These are phyloP conservation scores for Cladosporium velox DNA, from an alignment of 2,329 filamentous ascomycete genomes.

Conservation along the genomic window DNA sequence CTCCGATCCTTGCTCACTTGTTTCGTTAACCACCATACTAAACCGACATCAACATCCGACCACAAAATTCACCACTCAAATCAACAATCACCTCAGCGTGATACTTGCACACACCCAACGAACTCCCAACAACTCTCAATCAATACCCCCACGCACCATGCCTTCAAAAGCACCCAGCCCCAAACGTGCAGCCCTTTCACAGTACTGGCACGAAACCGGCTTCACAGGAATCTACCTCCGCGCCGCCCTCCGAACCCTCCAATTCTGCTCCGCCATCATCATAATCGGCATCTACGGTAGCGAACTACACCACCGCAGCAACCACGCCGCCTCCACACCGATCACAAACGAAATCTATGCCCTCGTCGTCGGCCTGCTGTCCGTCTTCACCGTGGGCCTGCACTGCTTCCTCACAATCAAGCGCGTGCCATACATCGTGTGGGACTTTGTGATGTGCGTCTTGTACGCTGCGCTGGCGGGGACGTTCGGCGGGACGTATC, in stretches of 20 bases:
- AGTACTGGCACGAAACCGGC: constrained; percentile 11
- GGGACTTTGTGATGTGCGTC: constrained; percentile 8
- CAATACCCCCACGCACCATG: background rate
- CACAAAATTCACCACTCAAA: background rate
- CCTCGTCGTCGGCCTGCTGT: constrained; percentile 11
- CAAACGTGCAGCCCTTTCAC: background rate
- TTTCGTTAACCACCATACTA: background rate
- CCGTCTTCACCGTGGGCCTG: background rate
- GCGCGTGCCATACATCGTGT: constrained; percentile 1
- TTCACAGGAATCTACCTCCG: background rate
- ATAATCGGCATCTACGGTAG: constrained; percentile 7
- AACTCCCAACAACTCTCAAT: background rate
- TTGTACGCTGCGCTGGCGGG: constrained; percentile 10
- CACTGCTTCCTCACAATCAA: constrained; percentile 11
- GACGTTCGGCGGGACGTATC: background rate
- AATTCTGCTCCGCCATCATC: constrained; percentile 10
- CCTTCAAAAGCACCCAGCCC: background rate
- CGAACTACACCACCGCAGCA: constrained; percentile 1
- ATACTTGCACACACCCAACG: background rate
- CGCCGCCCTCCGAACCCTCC: background rate
- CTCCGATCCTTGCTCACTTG: background rate
- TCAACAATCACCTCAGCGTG: background rate
- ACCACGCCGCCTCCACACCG: background rate
- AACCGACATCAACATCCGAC: background rate
- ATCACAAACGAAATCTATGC: constrained; percentile 14